phyloP scores from a whole-genome alignment of 495 filamentous ascomycete species.

The Alectoria sarmentosa region DNA sequence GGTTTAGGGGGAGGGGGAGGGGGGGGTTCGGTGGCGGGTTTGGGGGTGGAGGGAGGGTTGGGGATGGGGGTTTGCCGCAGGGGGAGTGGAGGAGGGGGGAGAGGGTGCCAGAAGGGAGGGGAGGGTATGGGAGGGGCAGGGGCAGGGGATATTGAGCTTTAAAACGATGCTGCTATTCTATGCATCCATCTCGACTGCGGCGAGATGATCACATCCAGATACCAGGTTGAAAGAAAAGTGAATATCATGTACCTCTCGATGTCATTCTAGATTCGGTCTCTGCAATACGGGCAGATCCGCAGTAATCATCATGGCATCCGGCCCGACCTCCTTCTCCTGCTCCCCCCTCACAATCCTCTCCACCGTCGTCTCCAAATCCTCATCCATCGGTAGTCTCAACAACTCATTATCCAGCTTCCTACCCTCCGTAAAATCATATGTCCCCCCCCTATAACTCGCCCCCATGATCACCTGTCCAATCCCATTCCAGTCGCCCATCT shows the following conservation, averaged over 20 bases:
- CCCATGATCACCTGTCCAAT: constrained; percentile 30
- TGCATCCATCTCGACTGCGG: not conserved
- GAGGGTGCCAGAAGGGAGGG: constrained; percentile 40
- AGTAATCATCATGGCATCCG: not conserved
- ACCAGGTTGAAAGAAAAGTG: not conserved
- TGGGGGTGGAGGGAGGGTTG: constrained; percentile 32
- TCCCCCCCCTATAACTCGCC: constrained; percentile 28
- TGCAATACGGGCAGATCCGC: not conserved
- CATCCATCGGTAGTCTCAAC: constrained; percentile 28
- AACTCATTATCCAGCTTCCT: constrained; percentile 30
- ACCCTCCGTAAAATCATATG: constrained; percentile 31
- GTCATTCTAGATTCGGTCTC: not conserved
- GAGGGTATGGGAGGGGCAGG: constrained; percentile 33
- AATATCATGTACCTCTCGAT: not conserved
- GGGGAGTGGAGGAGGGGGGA: constrained; percentile 58
- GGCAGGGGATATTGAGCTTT: constrained; percentile 16
- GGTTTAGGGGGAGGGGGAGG: constrained; percentile 30
- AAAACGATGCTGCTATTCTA: not conserved
- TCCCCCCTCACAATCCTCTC: constrained; percentile 28
- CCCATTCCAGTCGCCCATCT: constrained; percentile 34
- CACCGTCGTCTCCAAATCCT: constrained; percentile 30
- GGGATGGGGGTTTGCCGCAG: constrained; percentile 38
- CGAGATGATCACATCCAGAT: not conserved
- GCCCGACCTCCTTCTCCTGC: not conserved
- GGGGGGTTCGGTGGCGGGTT: constrained; percentile 31